Evolutionary conservation across 441 rosid genomes (phyloP), one percentile per base, ranked within the genome.

Genomic region (Adansonia gregorii): DNA sequence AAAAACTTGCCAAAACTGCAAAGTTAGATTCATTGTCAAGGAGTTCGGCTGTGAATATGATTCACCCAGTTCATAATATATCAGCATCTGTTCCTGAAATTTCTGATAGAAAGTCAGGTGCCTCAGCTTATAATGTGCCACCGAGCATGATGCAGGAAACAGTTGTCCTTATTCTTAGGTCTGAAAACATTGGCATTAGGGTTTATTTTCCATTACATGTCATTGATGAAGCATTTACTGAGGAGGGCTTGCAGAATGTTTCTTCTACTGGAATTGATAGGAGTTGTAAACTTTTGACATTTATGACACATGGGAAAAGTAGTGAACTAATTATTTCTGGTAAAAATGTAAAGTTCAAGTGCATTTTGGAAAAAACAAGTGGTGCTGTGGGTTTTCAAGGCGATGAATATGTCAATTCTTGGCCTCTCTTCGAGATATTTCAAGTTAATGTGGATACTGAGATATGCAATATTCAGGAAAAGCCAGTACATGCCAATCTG

Each of bases 381-480:
- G 89, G 92, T 46, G 54, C 73, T 1, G 69, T 90, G 51, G 88
- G 85, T 72, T 73, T 79, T 41, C 82, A 78, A n/a, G 85, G 86
- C 68, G 87, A 78, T 43, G 79, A 81, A 24, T 78, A 74, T 82
- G 78, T 76, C 78, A 87, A 80, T 69, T 86, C 89, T 69, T 89
- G 88, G 86, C 94, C 95, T 78, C 83, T 94, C 43, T 86, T 94
- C 84, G 89, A 91, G 83, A 86, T 86, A 68, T 85, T 81, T 73
- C 85, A 92, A 76, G 80, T 90, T 81, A 76, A 63, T 82, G 78
- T 91, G 69, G 85, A 79, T 80, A 72, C 89, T 72, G 87, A 86
- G 79, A 85, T 92, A 76, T 78, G 56, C 74, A 78, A 75, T 82
- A 82, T 80, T 78, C 78, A 86, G 78, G 74, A 75, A 74, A 82